Evolutionary conservation across 2,329 filamentous ascomycete genomes (phyloP).

Genomic region (Paraphoma sp.): DNA sequence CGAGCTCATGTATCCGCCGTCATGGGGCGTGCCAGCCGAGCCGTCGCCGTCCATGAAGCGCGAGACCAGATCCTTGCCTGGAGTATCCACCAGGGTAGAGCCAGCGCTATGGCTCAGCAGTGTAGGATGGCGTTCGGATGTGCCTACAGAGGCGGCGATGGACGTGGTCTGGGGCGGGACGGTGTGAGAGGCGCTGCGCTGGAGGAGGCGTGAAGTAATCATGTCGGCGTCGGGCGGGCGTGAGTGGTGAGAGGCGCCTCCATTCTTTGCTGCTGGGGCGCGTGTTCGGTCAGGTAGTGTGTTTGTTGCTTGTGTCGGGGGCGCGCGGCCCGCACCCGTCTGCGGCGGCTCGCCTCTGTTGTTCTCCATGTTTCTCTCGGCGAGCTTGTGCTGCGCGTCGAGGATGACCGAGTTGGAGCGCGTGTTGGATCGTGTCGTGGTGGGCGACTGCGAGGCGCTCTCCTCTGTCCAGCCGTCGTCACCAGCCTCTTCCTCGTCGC

Average conservation of each 20-base stretch:
- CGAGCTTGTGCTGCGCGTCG: slow-evolving; percentile 37
- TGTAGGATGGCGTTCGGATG: slow-evolving; percentile 46
- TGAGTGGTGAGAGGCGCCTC: slow-evolving; percentile 41
- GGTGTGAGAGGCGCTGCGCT: slow-evolving; percentile 67
- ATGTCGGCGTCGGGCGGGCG: slow-evolving; percentile 65
- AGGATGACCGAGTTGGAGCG: slow-evolving; percentile 49
- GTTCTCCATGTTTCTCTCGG: slow-evolving; percentile 30
- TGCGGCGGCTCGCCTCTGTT: slow-evolving; percentile 27
- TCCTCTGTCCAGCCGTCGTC: slow-evolving; percentile 52
- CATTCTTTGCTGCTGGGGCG: slow-evolving; percentile 33
- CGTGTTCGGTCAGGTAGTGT: slow-evolving; percentile 37
- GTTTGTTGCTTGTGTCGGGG: slow-evolving; percentile 17
- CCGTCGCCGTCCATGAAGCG: slow-evolving; percentile 53
- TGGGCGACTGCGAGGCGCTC: slow-evolving; percentile 51
- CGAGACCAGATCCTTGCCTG: slow-evolving; percentile 51
- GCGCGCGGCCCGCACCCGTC: slow-evolving; percentile 11
- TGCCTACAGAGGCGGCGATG: slow-evolving; percentile 61
- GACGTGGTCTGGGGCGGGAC: slow-evolving; percentile 70
- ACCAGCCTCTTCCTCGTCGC: slow-evolving; percentile 30
- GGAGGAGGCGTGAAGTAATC: slow-evolving; percentile 71
- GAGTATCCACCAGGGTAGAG: slow-evolving; percentile 49
- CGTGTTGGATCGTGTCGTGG: slow-evolving; percentile 49
- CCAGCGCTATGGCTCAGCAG: slow-evolving; percentile 46
- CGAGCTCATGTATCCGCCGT: slow-evolving; percentile 46
- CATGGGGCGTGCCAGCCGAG: slow-evolving; percentile 50